Percentiles rank a stretch among this genome's conserved stretches.
These are phyloP conservation scores for Monilinia fructicola DNA, from an alignment of 2,329 filamentous ascomycete genomes.

Conservation along the genomic window DNA sequence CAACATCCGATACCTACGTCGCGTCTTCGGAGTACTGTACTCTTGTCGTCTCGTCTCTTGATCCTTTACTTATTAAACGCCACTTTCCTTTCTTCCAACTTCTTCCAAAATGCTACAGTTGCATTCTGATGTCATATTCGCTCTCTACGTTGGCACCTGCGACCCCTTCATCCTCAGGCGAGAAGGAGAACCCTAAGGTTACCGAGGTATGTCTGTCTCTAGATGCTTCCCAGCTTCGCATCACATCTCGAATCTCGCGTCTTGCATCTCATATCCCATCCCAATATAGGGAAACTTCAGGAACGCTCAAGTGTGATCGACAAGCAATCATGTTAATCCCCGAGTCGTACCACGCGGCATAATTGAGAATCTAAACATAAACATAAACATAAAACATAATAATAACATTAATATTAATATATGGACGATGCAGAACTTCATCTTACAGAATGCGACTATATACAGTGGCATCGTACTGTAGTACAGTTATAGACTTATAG, in stretches of 20 bases:
- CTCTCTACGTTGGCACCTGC: background rate
- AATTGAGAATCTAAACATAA: too few species aligned
- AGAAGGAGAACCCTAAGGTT: background rate
- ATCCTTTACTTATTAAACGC: background rate
- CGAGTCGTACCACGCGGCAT: background rate
- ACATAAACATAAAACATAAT: too few species aligned
- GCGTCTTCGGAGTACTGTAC: background rate
- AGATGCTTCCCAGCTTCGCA: too few species aligned
- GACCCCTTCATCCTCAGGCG: background rate
- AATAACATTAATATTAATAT: too few species aligned
- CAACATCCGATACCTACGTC: background rate
- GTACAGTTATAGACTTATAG: too few species aligned
- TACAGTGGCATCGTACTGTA: too few species aligned
- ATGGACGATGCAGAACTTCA: too few species aligned
- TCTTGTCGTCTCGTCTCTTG: constrained; percentile 2
- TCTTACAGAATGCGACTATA: too few species aligned
- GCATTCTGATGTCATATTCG: background rate
- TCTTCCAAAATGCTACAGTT: background rate
- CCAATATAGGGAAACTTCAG: background rate
- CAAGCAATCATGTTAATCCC: background rate
- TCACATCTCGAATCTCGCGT: background rate
- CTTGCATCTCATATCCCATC: background rate
- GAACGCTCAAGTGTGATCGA: background rate
- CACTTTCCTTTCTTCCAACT: background rate
- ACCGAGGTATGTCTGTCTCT: too few species aligned